Percentiles rank a stretch among this genome's conserved stretches.
Conservation (phyloP, 2,329 filamentous ascomycete species). For the Arthrobotrys pseudoclavata region DNA sequence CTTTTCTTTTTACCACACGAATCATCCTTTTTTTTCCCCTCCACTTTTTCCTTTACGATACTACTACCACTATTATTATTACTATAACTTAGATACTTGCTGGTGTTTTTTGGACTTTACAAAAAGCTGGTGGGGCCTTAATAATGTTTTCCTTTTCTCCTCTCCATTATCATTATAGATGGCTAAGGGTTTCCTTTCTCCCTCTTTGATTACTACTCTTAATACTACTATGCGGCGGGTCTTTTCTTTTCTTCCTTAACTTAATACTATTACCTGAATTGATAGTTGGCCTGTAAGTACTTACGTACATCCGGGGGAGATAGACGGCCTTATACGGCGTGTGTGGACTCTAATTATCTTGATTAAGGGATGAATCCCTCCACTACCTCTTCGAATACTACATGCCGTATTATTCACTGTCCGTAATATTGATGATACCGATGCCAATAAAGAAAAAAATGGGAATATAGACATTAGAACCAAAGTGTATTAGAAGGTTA, state of each 20-base stretch:
- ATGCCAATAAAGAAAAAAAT: background rate
- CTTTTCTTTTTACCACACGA: constrained; percentile 22
- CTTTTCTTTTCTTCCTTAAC: background rate
- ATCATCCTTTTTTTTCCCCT: constrained; percentile 11
- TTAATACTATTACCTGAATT: background rate
- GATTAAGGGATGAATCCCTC: background rate
- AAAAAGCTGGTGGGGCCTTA: constrained; percentile 47
- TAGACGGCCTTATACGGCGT: background rate
- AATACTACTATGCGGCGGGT: constrained; percentile 9
- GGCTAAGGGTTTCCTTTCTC: constrained; percentile 29
- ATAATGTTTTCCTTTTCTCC: constrained; percentile 1
- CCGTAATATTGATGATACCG: background rate
- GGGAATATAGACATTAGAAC: constrained; percentile 27
- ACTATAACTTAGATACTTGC: constrained; percentile 29
- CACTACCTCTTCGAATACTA: background rate
- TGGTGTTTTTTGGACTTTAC: constrained; percentile 33
- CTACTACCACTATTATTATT: constrained; percentile 22
- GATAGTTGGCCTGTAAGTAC: background rate
- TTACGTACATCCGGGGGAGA: background rate
- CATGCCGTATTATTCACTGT: too few species aligned
- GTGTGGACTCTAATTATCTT: background rate
- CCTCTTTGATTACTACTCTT: background rate
- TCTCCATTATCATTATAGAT: constrained; percentile 44
- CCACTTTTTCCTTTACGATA: constrained; percentile 6
- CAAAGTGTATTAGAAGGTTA: constrained; percentile 41